Evolutionary conservation across 257 asterid genomes (phyloP).

Genomic region (Apocynum venetum): DNA sequence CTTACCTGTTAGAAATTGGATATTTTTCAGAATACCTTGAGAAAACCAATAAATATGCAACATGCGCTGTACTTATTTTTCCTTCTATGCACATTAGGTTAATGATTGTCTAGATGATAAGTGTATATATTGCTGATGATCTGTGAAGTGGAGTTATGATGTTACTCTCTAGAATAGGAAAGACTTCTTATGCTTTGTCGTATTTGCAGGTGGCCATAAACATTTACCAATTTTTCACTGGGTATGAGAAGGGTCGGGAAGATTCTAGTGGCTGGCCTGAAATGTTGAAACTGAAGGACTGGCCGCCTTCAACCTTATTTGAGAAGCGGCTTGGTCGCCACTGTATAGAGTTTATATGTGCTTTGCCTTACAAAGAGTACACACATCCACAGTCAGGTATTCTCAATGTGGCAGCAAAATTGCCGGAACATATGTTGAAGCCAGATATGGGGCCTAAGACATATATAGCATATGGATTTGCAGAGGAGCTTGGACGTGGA

Average conservation of each 20-base stretch:
- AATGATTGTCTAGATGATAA: background rate
- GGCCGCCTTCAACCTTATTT: slow-evolving; percentile 49
- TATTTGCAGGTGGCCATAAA: slow-evolving; percentile 46
- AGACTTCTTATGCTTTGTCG: background rate
- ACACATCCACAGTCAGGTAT: slow-evolving; percentile 50
- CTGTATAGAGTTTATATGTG: slow-evolving; percentile 43
- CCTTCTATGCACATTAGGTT: background rate
- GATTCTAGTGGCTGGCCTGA: slow-evolving; percentile 39
- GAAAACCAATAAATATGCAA: background rate
- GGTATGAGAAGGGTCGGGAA: slow-evolving; percentile 44
- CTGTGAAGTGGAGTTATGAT: background rate
- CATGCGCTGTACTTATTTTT: background rate
- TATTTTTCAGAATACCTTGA: background rate
- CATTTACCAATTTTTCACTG: slow-evolving; percentile 46
- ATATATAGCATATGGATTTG: slow-evolving; percentile 59
- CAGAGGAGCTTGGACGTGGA: slow-evolving; percentile 61
- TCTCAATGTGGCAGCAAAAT: slow-evolving; percentile 49
- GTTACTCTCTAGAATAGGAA: background rate
- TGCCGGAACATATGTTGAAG: slow-evolving; percentile 30
- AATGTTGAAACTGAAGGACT: slow-evolving; percentile 64
- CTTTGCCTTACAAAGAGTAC: slow-evolving; percentile 63
- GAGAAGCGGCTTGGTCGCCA: slow-evolving; percentile 51
- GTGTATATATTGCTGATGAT: background rate
- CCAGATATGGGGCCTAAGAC: slow-evolving; percentile 78
- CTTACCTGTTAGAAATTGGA: no score